Evolutionary conservation across 176 grass and related monocot genomes (phyloP).

Genomic region (Tuctoria greenei): DNA sequence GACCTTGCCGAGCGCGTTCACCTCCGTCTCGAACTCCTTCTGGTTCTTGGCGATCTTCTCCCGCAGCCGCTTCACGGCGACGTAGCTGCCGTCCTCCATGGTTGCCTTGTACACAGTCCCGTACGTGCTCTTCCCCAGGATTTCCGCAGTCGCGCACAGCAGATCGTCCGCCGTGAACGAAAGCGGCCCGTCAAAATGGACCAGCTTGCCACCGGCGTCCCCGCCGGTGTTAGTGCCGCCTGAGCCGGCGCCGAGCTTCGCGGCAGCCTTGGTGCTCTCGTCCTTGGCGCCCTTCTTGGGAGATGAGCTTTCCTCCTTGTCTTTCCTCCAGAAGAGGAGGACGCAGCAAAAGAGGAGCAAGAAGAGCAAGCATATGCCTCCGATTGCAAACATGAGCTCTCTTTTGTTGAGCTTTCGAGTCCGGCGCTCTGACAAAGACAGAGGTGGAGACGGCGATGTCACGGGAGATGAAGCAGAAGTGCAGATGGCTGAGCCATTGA

Average conservation of each 20-base stretch:
- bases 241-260: constrained; percentile 35
- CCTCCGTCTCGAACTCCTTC: constrained; percentile 90
- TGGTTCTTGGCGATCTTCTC: constrained; percentile 90
- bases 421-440: constrained; percentile 25
- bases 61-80: constrained; percentile 83
- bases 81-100: constrained; percentile 80
- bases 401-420: constrained; percentile 62
- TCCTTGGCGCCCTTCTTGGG: constrained; percentile 38
- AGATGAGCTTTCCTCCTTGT: constrained; percentile 38
- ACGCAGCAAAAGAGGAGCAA: constrained; percentile 67
- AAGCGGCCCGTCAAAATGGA: constrained; percentile 75
- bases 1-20: constrained; percentile 69
- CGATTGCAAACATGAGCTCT: constrained; percentile 68
- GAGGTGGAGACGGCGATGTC: constrained; percentile 35
- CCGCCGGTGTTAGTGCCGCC: constrained; percentile 29
- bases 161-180: constrained; percentile 87
- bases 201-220: constrained; percentile 73
- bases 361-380: constrained; percentile 60
- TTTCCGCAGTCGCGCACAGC: constrained; percentile 93
- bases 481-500: constrained; percentile 65
- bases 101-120: constrained; percentile 97
- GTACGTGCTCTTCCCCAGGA: constrained; percentile 96
- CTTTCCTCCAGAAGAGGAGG: constrained; percentile 63
- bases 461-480: constrained; percentile 56
- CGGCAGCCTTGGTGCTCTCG: constrained; percentile 28